These are phyloP conservation scores for Dendrobium nobile DNA, from an alignment of 106 monocot genomes.

Conservation along the genomic window DNA sequence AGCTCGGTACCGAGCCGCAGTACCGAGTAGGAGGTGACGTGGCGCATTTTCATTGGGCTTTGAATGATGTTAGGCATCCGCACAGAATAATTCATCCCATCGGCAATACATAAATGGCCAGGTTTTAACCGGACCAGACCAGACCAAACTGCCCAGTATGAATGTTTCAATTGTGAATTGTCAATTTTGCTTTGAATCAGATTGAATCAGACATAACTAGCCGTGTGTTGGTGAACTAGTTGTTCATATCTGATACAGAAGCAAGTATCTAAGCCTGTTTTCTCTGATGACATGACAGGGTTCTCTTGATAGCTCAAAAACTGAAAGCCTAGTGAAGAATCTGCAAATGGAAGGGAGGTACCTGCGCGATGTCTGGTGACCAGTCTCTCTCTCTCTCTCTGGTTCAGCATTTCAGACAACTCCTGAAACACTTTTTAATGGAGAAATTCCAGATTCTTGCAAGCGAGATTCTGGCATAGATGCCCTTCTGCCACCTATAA, in stretches of 20 bases:
- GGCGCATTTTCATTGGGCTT: too few species aligned
- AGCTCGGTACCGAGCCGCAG: too few species aligned
- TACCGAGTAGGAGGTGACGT: too few species aligned
- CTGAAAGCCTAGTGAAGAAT: conserved; percentile 83
- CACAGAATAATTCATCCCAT: too few species aligned
- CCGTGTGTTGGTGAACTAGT: too few species aligned
- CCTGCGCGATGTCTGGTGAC: conserved; percentile 93
- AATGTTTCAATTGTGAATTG: too few species aligned
- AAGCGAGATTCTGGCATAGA: background rate
- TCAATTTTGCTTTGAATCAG: too few species aligned
- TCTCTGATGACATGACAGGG: conserved; percentile 35
- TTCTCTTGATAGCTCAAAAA: conserved; percentile 71
- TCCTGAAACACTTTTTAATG: background rate
- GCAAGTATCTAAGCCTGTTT: background rate
- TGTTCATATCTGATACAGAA: background rate
- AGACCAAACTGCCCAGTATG: too few species aligned
- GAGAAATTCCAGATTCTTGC: background rate
- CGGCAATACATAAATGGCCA: too few species aligned
- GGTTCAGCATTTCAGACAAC: background rate
- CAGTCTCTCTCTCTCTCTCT: background rate
- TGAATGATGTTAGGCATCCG: too few species aligned
- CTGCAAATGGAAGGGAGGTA: conserved; percentile 93
- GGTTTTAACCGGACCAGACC: too few species aligned
- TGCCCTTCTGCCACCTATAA: background rate
- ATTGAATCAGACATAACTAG: too few species aligned